Base-by-base conservation (phyloP, 805 yeast species). In the Starmerella potacharoeniae region DNA sequence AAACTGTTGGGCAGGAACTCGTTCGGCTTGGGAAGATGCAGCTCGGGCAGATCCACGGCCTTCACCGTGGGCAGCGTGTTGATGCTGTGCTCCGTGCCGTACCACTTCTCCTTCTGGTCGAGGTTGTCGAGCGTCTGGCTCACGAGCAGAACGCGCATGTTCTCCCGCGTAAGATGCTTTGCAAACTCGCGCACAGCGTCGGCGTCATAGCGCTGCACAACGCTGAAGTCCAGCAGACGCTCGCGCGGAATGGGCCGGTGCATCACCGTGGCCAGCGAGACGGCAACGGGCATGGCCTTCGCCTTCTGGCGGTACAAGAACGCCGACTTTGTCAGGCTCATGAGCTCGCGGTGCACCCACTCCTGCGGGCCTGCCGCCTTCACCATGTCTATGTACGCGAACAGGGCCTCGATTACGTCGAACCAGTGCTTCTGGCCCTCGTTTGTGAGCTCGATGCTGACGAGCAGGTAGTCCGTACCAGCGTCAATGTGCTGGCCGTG, bases 1-100 rank as follows among this genome's bases (percentile, higher is more conserved):
- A 93, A 89, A 64, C 87, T 76, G 4, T 84, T 78, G 14, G 97
- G 91, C 58, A 91, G 81, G 62, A 87, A 93, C 52, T 78, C 82
- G 69, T 91, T 91, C n/a, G 75, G 78, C 4, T 70, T 71, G 2
- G 97, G 96, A 55, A 86, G 72, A 56, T 76, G 79, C 36, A 86
- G 70, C 22, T n/a, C 31, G 66, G 65, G 53, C 69, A 67, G 35
- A 4, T 22, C 34, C 17, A 41, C 36, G 9, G 42, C 28, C 30
- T 29, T 10, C 13, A 58, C 13, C 9, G n/a, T 2, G 3, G 49
- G 53, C 41, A 86, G 64, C 14, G 73, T 70, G 10, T 70, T 73
- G 44, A 76, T 67, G 2, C 77, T 69, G 66, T 88, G 86, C 61
- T 85, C 84, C 0, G 97, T 88, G 4, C 95, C 96, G 66, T 93